phyloP scores from a whole-genome alignment of 2,329 filamentous ascomycete genomes.

The Botrytis cinerea region DNA sequence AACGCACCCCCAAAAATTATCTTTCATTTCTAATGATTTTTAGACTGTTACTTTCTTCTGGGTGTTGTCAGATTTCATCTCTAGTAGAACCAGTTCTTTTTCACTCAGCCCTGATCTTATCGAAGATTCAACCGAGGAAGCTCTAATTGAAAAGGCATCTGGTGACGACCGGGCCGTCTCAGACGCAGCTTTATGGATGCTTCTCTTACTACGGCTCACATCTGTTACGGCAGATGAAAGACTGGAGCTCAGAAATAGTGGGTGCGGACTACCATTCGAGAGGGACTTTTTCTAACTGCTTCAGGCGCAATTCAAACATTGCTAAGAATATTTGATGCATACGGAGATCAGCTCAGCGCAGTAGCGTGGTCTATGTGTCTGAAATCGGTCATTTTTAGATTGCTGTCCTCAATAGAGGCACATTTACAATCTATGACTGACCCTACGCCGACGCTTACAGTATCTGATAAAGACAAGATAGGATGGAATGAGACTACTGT shows the following conservation, averaged over 20 bases:
- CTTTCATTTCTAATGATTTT: conserved; percentile 25
- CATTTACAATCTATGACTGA: conserved; percentile 49
- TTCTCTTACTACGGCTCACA: conserved; percentile 70
- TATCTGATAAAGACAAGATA: conserved; percentile 47
- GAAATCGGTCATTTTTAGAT: conserved; percentile 75
- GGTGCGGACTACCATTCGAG: conserved; percentile 28
- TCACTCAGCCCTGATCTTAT: conserved; percentile 60
- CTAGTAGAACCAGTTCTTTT: conserved; percentile 58
- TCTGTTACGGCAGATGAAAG: conserved; percentile 70
- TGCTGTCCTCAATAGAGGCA: conserved; percentile 69
- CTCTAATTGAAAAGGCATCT: conserved; percentile 59
- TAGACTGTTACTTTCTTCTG: conserved; percentile 93
- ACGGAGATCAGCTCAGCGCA: conserved; percentile 75
- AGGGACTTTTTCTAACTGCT: conserved; percentile 38
- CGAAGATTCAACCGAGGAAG: conserved; percentile 56
- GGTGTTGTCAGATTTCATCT: conserved; percentile 89
- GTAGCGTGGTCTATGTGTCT: conserved; percentile 84
- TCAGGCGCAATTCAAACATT: conserved; percentile 81
- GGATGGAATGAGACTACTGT: conserved; percentile 77
- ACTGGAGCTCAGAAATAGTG: conserved; percentile 76
- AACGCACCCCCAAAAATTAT: conserved; percentile 42
- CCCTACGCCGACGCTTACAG: conserved; percentile 41
- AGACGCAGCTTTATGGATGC: conserved; percentile 75
- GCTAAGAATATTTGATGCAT: conserved; percentile 87
- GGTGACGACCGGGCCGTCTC: conserved; percentile 61